Evolutionary conservation across 164 flowering plant species (phyloP), one percentile per base, ranked within the genome.

Genomic region (Saururus chinensis): DNA sequence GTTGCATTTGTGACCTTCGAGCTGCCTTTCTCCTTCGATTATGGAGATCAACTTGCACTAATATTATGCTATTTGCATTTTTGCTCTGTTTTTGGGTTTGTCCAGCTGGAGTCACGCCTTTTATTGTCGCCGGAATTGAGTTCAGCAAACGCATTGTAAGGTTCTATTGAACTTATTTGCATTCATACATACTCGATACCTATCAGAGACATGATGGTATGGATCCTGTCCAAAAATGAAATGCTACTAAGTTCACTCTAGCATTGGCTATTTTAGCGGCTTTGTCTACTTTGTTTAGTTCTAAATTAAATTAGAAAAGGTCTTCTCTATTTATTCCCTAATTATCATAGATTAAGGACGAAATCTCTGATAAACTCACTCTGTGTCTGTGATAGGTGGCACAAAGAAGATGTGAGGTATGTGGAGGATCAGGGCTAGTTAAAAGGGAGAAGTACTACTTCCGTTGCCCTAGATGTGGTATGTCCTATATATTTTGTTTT

Each of bases 361-460:
- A 53, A 4, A 20, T 0, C 12, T 20, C 24, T 4, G 4, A 19
- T 19, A 19, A 19, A 4, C 21, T 30, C 52, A 40, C 22, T 41
- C 60, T 16, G 19, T 12, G n/a, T 52, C 64, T 40, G 14, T 24
- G 8, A 12, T 75, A 87, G 97, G 76, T 76, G n/a, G 87, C 82
- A 56, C 96, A 88, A 63, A 84, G 74, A 71, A 80, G 70, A 67
- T 92, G 98, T 65, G 66, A 61, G 23, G 83, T 70, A 19, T 92
- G 98, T 75, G 80, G 77, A 61, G 98, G 98, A 0, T 89, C 95
- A 37, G 98, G 98, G 54, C 87, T 92, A 23, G 87, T 89, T 71
- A 68, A 77, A 51, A 82, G 79, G 69, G 92, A 85, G 0, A 70
- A 82, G 49, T 71, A 77, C 66, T 92, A 87, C 59, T 76, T 80